Evolutionary conservation across 2,329 filamentous ascomycete species (phyloP).

Genomic region (Epichloe aotearoae): DNA sequence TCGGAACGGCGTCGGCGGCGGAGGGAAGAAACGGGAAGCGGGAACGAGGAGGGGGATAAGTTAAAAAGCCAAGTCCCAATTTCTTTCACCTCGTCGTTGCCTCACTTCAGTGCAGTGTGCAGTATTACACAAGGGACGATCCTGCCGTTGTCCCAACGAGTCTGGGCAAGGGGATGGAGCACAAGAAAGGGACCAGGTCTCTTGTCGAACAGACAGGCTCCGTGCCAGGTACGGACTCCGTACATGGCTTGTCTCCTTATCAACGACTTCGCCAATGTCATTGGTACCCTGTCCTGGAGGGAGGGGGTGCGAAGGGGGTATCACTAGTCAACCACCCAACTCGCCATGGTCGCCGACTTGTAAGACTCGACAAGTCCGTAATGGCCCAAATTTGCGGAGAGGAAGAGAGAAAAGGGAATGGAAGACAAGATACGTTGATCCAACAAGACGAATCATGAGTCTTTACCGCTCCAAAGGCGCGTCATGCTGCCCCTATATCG

Average conservation of each 20-base stretch:
- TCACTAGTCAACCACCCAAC: neutral
- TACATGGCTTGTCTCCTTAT: neutral
- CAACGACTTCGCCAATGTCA: slow-evolving; percentile 4
- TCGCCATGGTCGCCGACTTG: slow-evolving; percentile 2
- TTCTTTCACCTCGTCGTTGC: neutral
- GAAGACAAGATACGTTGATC: too few relatives aligned
- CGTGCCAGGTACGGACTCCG: slow-evolving; percentile 3
- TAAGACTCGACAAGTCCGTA: slow-evolving; percentile 1
- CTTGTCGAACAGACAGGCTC: slow-evolving; percentile 1
- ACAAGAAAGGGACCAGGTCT: slow-evolving; percentile 4
- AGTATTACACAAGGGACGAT: slow-evolving; percentile 5
- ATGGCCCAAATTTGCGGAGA: neutral
- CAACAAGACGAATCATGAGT: too few relatives aligned
- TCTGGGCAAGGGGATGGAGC: slow-evolving; percentile 3
- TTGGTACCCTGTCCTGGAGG: slow-evolving; percentile 2
- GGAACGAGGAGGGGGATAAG: slow-evolving; percentile 7
- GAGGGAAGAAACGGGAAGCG: slow-evolving; percentile 7
- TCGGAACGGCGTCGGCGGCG: slow-evolving; percentile 2
- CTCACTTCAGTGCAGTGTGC: too few relatives aligned
- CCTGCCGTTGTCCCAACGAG: slow-evolving; percentile 4
- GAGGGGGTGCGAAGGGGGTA: neutral
- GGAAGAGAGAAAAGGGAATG: neutral
- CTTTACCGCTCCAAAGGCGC: too few relatives aligned
- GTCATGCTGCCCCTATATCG: too few relatives aligned
- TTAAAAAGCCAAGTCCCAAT: slow-evolving; percentile 4